phyloP scores from a whole-genome alignment of 2,329 filamentous ascomycete genomes.

The Diplodia seriata region DNA sequence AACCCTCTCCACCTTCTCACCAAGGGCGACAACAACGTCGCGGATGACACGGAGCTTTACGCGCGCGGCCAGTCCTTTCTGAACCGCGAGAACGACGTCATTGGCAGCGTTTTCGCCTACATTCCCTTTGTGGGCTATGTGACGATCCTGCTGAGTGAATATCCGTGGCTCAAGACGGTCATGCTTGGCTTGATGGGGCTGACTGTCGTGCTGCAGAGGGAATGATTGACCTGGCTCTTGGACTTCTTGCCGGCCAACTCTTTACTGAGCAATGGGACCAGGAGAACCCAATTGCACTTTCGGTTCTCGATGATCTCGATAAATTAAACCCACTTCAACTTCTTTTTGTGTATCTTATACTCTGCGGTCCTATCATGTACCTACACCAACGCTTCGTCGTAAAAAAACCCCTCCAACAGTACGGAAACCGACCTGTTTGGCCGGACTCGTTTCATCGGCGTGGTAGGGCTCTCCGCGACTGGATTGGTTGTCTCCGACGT shows the following conservation, averaged over 20 bases:
- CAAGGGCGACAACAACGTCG: conserved; percentile 95
- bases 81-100: conserved; percentile 80
- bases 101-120: conserved; percentile 90
- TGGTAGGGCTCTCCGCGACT: no score
- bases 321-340: background rate
- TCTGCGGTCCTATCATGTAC: background rate
- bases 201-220: conserved; percentile 88
- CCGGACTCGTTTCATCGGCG: background rate
- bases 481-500: no score
- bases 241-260: conserved; percentile 20
- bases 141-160: conserved; percentile 91
- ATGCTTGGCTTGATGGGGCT: conserved; percentile 95
- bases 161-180: conserved; percentile 95
- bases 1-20: conserved; percentile 75
- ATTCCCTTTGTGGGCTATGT: conserved; percentile 96
- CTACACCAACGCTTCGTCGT: no score
- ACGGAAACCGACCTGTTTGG: background rate
- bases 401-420: background rate
- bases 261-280: background rate
- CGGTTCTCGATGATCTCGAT: background rate
- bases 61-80: conserved; percentile 87
- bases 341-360: background rate
- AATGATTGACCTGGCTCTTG: conserved; percentile 57
- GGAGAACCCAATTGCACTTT: background rate
- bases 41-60: conserved; percentile 92